These are phyloP conservation scores for Picochlorum sp. DNA, from an alignment of 139 green algal genomes.

Conservation along the genomic window DNA sequence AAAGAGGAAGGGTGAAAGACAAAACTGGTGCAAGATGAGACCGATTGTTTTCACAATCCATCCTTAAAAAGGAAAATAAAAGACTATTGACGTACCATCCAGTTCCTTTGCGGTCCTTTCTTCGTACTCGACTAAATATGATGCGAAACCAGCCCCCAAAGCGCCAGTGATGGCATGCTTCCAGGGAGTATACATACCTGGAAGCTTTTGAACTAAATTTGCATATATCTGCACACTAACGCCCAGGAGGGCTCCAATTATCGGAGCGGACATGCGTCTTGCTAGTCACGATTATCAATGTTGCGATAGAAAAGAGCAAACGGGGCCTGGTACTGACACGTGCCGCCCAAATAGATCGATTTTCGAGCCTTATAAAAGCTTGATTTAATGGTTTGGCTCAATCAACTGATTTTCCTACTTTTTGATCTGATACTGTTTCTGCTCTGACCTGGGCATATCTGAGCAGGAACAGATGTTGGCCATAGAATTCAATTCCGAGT, in stretches of 20 bases:
- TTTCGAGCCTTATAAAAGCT: too few species aligned
- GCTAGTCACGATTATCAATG: not conserved
- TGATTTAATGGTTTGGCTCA: too few species aligned
- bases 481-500: too few species aligned
- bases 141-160: conserved; percentile 23
- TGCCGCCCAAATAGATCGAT: too few species aligned
- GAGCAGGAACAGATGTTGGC: too few species aligned
- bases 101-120: conserved; percentile 25
- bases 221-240: conserved; percentile 43
- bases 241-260: conserved; percentile 22
- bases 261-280: not conserved
- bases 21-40: not conserved
- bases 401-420: too few species aligned
- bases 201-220: conserved; percentile 52
- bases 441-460: too few species aligned
- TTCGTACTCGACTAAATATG: conserved; percentile 35
- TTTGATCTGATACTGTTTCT: too few species aligned
- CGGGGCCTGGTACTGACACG: not conserved
- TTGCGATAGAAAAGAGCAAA: not conserved
- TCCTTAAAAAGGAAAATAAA: not conserved
- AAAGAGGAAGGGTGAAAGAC: not conserved
- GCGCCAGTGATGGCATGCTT: conserved; percentile 35
- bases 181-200: conserved; percentile 42
- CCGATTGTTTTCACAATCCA: not conserved
- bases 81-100: conserved; percentile 7